phyloP scores from a whole-genome alignment of 768 basidiomycete genomes.

The Leucosporidium creatinivorum region DNA sequence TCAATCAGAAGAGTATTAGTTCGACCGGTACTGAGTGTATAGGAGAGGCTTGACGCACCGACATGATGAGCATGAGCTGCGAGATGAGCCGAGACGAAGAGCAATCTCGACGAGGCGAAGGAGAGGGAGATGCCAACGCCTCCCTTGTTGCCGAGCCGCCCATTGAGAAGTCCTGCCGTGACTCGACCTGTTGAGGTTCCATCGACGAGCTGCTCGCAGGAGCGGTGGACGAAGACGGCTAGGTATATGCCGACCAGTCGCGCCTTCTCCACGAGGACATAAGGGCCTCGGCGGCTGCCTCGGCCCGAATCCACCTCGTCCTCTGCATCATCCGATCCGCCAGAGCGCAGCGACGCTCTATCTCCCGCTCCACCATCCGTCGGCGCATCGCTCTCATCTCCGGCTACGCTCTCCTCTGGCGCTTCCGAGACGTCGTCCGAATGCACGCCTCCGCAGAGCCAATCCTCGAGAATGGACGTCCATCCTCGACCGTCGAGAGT shows the following conservation, averaged over 20 bases:
- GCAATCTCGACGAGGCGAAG: constrained; percentile 67
- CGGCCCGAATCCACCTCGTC: neutral
- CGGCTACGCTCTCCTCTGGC: neutral
- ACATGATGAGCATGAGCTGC: constrained; percentile 50
- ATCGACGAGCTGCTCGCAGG: constrained; percentile 42
- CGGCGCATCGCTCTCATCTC: neutral
- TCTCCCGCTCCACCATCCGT: constrained; percentile 3
- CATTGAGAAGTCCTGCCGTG: constrained; percentile 81
- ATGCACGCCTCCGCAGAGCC: constrained; percentile 32
- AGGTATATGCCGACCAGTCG: constrained; percentile 71
- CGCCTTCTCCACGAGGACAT: constrained; percentile 77
- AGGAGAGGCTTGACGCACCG: neutral
- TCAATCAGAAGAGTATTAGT: constrained; percentile 49
- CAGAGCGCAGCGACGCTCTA: neutral
- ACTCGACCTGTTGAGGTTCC: constrained; percentile 72
- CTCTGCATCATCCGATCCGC: neutral
- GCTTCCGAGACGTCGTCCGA: constrained; percentile 3
- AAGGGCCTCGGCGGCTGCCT: constrained; percentile 52
- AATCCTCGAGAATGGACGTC: constrained; percentile 36
- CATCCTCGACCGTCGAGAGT: constrained; percentile 28
- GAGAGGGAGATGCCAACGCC: constrained; percentile 81
- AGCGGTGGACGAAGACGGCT: constrained; percentile 42
- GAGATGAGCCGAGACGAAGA: constrained; percentile 86
- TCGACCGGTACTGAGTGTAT: neutral
- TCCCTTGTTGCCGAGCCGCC: constrained; percentile 85